These are phyloP conservation scores for Phylloporus sp. DNA, from an alignment of 768 basidiomycete species.

Conservation along the genomic window DNA sequence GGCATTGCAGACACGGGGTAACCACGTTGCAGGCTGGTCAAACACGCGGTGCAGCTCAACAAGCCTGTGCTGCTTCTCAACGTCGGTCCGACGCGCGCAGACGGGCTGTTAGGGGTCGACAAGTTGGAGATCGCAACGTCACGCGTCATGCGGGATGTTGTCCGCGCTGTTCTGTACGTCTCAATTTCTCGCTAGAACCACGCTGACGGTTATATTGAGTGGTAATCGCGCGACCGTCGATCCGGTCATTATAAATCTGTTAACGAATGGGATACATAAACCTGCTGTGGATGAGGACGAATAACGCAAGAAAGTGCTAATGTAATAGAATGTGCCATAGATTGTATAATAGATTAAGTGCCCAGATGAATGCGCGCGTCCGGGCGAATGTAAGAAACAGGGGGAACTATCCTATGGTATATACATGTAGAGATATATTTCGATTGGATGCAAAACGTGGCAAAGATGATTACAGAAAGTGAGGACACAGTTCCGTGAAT, in stretches of 20 bases:
- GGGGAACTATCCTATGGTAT: constrained; percentile 15
- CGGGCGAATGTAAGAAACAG: constrained; percentile 18
- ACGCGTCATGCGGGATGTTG: constrained; percentile 65
- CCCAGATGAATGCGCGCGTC: constrained; percentile 20
- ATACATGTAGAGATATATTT: constrained; percentile 24
- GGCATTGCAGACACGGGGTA: background rate
- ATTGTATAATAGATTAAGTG: constrained; percentile 21
- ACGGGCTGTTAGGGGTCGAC: constrained; percentile 60
- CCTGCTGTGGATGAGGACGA: constrained; percentile 40
- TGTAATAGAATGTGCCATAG: constrained; percentile 25
- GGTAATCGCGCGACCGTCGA: constrained; percentile 43
- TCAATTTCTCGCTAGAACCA: background rate
- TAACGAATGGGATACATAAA: constrained; percentile 55
- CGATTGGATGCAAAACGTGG: constrained; percentile 16
- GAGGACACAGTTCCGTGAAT: constrained; percentile 16
- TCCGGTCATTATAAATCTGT: constrained; percentile 45
- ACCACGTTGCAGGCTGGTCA: constrained; percentile 55
- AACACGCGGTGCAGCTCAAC: constrained; percentile 66
- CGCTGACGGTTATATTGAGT: constrained; percentile 31
- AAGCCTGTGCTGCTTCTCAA: constrained; percentile 85
- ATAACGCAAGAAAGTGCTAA: constrained; percentile 10
- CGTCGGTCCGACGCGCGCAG: constrained; percentile 85
- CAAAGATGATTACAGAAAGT: constrained; percentile 25
- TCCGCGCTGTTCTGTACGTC: constrained; percentile 56
- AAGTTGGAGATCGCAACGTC: constrained; percentile 80